Base-by-base conservation (phyloP, 1,284 basidiomycete species). In the Cryptococcus sp. region DNA sequence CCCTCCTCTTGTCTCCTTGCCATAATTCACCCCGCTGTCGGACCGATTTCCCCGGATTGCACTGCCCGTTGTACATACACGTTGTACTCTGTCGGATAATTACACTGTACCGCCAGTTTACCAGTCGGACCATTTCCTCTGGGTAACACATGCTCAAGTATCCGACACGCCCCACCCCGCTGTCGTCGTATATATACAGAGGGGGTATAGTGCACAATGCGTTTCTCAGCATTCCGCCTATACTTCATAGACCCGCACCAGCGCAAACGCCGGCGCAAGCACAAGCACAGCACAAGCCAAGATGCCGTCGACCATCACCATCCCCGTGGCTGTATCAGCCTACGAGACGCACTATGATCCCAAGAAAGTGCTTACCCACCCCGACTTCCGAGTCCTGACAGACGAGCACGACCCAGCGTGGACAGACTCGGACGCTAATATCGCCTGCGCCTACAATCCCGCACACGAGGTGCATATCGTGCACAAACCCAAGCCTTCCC, bases 371-470 rank as follows among this genome's bases (percentile, higher is more conserved):
- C 70, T 79, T 47, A 55, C 66, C 15, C 66, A 72, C 56, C 67
- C 76, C 17, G 75, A 75, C 35, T 79, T 77, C 64, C 60, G 64
- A 25, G 54, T 76, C 13, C 66, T 78, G 47, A 41, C 50, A 3
- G 62, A 66, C 17, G 58, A 60, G 48, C 30, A 35, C 8, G 72
- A 70, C 25, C 64, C 67, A 11, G 67, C 60, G 47, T 58, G 71
- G 35, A 42, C 55, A 10, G 60, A 68, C 58, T 52, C 58, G 19
- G 40, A 64, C 16, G 66, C 64, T 27, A 78, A 78, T 61, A 55
- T 80, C 10, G 79, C 77, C 0, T 77, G 76, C 55, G 75, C 75
- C 23, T 81, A 80, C 62, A 79, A 79, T 54, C 72, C 71, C 1
- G 65, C 65, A 10, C 76, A 79, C 48, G 75, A 81, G 64, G 66